phyloP scores from a whole-genome alignment of 768 basidiomycete genomes.

The Russula compacta region DNA sequence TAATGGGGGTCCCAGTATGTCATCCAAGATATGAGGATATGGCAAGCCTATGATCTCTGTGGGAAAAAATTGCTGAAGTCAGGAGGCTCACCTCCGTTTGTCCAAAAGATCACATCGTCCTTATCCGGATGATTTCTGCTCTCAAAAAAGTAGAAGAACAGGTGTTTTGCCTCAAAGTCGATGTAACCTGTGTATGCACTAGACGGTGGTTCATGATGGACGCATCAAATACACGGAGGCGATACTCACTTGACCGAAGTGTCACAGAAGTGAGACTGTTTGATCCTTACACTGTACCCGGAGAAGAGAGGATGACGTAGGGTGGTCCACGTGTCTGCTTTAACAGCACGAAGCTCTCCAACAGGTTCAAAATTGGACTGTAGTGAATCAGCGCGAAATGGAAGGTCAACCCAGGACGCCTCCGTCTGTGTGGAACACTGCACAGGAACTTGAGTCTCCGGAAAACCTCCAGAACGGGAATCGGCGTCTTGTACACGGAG shows the following conservation, averaged over 20 bases:
- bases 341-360: conserved; percentile 8
- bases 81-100: conserved; percentile 29
- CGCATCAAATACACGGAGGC: neutral
- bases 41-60: conserved; percentile 1
- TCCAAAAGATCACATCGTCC: conserved; percentile 30
- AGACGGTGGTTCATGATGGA: neutral
- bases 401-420: neutral
- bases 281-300: conserved; percentile 34
- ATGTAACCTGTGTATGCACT: conserved; percentile 62
- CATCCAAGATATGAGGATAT: conserved; percentile 17
- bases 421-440: neutral
- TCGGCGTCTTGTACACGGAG: neutral
- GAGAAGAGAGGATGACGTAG: conserved; percentile 39
- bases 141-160: conserved; percentile 62
- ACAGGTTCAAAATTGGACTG: conserved; percentile 1
- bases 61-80: conserved; percentile 5
- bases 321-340: conserved; percentile 30
- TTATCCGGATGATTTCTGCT: conserved; percentile 28
- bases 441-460: neutral
- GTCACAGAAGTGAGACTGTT: conserved; percentile 37
- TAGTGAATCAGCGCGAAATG: neutral
- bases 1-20: neutral
- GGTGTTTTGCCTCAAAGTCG: conserved; percentile 52
- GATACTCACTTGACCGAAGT: conserved; percentile 27
- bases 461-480: neutral